Conservation (phyloP, 2,329 filamentous ascomycete genomes). For the Pseudogymnoascus verrucosus region DNA sequence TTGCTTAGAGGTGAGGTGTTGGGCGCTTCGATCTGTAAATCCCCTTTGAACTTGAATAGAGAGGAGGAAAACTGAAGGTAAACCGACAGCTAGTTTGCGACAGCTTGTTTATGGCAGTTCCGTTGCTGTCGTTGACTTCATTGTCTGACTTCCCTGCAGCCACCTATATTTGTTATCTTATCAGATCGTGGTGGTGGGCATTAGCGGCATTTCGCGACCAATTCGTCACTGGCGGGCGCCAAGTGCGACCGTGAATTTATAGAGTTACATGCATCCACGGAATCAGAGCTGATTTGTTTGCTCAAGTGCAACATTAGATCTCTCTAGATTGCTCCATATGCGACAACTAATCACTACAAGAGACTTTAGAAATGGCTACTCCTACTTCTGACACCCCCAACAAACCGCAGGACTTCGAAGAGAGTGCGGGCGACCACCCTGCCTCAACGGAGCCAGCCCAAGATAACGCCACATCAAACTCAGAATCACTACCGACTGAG, state of each 20-base stretch:
- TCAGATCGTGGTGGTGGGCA: neutral
- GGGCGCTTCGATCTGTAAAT: neutral
- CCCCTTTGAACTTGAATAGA: neutral
- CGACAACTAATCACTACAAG: neutral
- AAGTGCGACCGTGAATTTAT: neutral
- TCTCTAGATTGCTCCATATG: neutral
- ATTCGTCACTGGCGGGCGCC: neutral
- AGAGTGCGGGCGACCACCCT: neutral
- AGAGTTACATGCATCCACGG: neutral
- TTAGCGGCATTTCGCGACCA: neutral
- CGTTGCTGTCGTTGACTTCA: neutral
- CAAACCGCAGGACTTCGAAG: neutral
- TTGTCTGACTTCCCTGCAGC: neutral
- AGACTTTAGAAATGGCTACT: neutral
- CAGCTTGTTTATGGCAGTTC: neutral
- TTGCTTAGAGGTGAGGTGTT: neutral
- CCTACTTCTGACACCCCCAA: constrained; percentile 1
- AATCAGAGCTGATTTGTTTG: neutral
- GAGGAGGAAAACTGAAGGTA: neutral
- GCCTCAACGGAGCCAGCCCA: neutral
- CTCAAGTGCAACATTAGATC: neutral
- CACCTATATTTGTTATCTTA: neutral
- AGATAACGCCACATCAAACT: neutral
- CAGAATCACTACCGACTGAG: neutral
- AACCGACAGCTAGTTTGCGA: neutral